Base-by-base conservation (phyloP, 2,329 filamentous ascomycete species). In the Stemphylium lycopersici region DNA sequence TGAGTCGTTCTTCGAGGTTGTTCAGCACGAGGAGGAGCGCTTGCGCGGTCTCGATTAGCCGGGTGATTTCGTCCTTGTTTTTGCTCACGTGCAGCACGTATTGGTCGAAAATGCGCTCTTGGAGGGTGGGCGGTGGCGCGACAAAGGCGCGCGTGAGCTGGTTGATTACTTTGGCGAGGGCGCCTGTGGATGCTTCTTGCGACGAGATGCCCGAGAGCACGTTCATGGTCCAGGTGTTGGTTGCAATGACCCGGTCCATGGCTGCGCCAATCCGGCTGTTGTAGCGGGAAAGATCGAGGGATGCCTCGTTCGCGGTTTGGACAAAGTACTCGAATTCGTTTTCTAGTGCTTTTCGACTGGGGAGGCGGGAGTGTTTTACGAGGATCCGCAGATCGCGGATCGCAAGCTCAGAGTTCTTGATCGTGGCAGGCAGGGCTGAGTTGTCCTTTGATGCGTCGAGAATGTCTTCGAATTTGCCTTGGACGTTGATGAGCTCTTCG, bases 311-410 rank as follows among this genome's bases (percentile, higher is more conserved):
- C 2, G 88, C 87, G 0, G 84, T 86, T 8, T 88, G 85, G 61
- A 95, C 85, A 74, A 93, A 96, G 44, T 84, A 84, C 58, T 89
- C 84, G 52, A 96, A 89, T 70, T 93, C 90, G 18, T 87, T 81
- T 4, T 90, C 84, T 11, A 96, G 82, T 73, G 92, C 88, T 32
- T 88, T 83, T 26, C 84, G 84, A 11, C 84, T 84, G 22, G 86
- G 84, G 0, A 95, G 78, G 18, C 84, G 81, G 62, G 88, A 91
- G 74, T 87, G 86, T 34, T 84, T 82, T 31, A 96, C 88, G 39
- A 92, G 81, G 22, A 85, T 87, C 29, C 88, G 85, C 20, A 95
- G 77, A 65, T 93, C 90, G 36, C 90, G 84, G 32, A 95, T 87
- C 1, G 88, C 87, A 2, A 85, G 80, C 72, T 93, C 90, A 2